Base-by-base conservation (phyloP, 1,284 basidiomycete genomes). In the Malassezia pachydermatis region DNA sequence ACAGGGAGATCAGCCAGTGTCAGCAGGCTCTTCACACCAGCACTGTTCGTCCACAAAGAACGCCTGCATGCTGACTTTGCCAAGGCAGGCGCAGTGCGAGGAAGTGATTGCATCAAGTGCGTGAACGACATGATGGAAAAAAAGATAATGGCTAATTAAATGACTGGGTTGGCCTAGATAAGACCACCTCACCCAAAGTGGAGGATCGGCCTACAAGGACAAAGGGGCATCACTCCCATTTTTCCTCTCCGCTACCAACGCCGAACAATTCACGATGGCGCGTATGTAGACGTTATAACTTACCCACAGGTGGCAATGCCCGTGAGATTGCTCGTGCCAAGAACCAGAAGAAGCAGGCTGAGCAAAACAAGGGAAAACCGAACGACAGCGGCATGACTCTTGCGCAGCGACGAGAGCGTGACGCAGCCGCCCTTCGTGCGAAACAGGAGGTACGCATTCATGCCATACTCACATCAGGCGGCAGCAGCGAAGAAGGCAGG, bases 1-100 rank as follows among this genome's bases (percentile, higher is more conserved):
- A 78, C 79, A 27, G 77, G 77, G 19, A 90, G 78, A 76, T 90
- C 87, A 9, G 86, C 88, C 54, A 90, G 76, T 7, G 84, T 84
- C 79, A 89, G 80, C 0, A 90, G 75, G 13, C 20, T 32, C n/a
- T 24, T 43, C n/a, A 27, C 39, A 14, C 32, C 32, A 9, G 24
- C 4, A 3, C 5, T n/a, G 20, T 43, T 43, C 30, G 41, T 43
- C 32, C 29, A 43, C 5, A 43, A n/a, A n/a, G n/a, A n/a, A n/a
- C n/a, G n/a, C n/a, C n/a, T n/a, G n/a, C n/a, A n/a, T n/a, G n/a
- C n/a, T n/a, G n/a, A n/a, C n/a, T n/a, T n/a, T n/a, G n/a, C n/a
- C n/a, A n/a, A n/a, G n/a, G n/a, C n/a, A n/a, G n/a, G n/a, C n/a
- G n/a, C n/a, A n/a, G n/a, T n/a, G n/a, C n/a, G n/a, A n/a, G n/a